These are phyloP conservation scores for Pinus taeda DNA, from an alignment of 75 land plant genomes.

Conservation along the genomic window DNA sequence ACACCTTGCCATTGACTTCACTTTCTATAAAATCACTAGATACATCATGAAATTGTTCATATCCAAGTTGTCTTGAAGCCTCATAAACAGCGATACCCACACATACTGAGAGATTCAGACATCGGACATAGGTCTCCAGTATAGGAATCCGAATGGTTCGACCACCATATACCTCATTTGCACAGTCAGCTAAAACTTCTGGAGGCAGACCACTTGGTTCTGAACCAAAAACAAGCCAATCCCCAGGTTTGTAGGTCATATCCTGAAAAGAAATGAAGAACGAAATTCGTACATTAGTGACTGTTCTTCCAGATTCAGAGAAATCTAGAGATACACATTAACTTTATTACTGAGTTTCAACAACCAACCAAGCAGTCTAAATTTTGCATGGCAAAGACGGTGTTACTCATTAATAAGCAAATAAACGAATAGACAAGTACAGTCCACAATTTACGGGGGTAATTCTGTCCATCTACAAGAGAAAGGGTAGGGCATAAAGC, in stretches of 20 bases:
- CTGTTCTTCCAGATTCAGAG: neutral
- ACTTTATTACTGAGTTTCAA: neutral
- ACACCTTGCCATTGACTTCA: no score
- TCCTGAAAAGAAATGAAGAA: constrained; percentile 50
- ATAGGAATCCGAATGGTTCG: constrained; percentile 92
- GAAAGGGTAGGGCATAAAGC: no score
- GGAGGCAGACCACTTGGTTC: constrained; percentile 80
- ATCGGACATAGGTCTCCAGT: constrained; percentile 90
- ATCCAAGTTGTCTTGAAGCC: constrained; percentile 86
- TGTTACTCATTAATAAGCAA: neutral
- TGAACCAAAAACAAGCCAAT: constrained; percentile 96
- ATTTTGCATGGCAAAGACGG: neutral
- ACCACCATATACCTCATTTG: constrained; percentile 55
- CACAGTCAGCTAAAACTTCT: constrained; percentile 71
- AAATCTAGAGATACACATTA: neutral
- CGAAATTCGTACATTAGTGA: neutral
- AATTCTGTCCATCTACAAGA: no score
- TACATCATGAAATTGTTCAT: constrained; percentile 42
- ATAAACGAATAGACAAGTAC: no score
- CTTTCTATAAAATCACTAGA: neutral
- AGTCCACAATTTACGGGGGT: no score
- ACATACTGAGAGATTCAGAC: constrained; percentile 87
- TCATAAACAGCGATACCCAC: constrained; percentile 94
- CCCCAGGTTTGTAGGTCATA: constrained; percentile 74
- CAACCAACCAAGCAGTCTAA: neutral